phyloP scores from a whole-genome alignment of 1,284 basidiomycete genomes.

The Porogramme epimiltina region DNA sequence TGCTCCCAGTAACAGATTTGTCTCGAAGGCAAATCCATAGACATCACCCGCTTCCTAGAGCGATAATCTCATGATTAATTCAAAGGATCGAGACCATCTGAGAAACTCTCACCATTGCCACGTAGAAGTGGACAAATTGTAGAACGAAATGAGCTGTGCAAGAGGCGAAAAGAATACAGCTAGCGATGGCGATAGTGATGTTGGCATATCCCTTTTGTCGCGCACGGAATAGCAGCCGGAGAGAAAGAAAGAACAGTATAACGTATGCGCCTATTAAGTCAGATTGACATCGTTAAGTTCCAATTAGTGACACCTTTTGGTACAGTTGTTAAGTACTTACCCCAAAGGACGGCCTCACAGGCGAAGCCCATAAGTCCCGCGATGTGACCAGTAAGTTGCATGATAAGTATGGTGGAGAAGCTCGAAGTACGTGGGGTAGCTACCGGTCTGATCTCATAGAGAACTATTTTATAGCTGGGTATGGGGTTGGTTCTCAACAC shows the following conservation, averaged over 20 bases:
- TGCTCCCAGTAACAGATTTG: conserved; percentile 28
- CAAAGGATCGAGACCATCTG: background rate
- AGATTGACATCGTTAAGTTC: background rate
- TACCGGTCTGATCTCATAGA: too few relatives aligned
- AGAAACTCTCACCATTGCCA: conserved; percentile 31
- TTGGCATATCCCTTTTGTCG: background rate
- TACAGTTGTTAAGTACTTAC: too few relatives aligned
- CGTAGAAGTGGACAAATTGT: conserved; percentile 40
- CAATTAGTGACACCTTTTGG: too few relatives aligned
- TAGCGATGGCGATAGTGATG: conserved; percentile 29
- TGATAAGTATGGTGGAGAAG: too few relatives aligned
- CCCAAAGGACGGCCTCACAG: conserved; percentile 35
- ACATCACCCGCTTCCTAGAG: conserved; percentile 9
- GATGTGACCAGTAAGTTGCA: too few relatives aligned
- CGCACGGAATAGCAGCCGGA: conserved; percentile 20
- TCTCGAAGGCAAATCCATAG: conserved; percentile 33
- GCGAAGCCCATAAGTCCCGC: conserved; percentile 36
- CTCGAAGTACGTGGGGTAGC: too few relatives aligned
- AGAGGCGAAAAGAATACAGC: conserved; percentile 32
- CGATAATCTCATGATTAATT: background rate
- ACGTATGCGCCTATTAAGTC: conserved; percentile 14
- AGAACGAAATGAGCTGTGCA: conserved; percentile 39
- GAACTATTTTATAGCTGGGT: too few relatives aligned
- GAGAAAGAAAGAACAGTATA: conserved; percentile 8
- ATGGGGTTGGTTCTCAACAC: too few relatives aligned